Percentiles rank a stretch among this genome's conserved stretches.
These are phyloP conservation scores for Thalassiosira livingstoniorum DNA, from an alignment of 352 stramenopile species.

Conservation along the genomic window DNA sequence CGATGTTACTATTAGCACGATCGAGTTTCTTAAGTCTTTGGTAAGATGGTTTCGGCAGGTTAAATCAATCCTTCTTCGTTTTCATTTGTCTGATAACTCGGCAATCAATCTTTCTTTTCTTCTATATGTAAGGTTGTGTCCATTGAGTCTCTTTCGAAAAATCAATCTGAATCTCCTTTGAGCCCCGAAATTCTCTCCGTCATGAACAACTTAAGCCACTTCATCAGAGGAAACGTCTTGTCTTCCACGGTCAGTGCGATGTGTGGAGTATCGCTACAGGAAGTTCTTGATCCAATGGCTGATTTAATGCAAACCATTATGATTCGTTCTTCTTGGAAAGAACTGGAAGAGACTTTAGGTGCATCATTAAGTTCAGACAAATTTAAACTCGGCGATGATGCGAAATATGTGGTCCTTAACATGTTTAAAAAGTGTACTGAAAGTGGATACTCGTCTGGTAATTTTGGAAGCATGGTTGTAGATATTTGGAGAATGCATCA, in stretches of 20 bases:
- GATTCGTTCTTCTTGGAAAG: slow-evolving; percentile 26
- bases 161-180: slow-evolving; percentile 18
- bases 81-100: background rate
- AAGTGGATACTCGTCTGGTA: slow-evolving; percentile 14
- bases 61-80: background rate
- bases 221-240: slow-evolving; percentile 42
- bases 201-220: slow-evolving; percentile 33
- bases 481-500: slow-evolving; percentile 71
- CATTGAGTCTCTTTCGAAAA: slow-evolving; percentile 27
- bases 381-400: slow-evolving; percentile 60
- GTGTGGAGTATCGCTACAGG: slow-evolving; percentile 56
- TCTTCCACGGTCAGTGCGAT: slow-evolving; percentile 30
- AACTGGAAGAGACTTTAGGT: slow-evolving; percentile 40
- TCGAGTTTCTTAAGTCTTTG: slow-evolving; percentile 58
- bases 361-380: slow-evolving; percentile 31
- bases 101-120: slow-evolving; percentile 4
- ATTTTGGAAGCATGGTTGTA: slow-evolving; percentile 52
- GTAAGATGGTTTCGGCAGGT: slow-evolving; percentile 23
- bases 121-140: slow-evolving; percentile 29
- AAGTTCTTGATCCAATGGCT: slow-evolving; percentile 37
- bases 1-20: slow-evolving; percentile 34
- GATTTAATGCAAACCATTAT: slow-evolving; percentile 51
- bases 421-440: slow-evolving; percentile 33
- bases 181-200: slow-evolving; percentile 16
- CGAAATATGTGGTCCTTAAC: slow-evolving; percentile 31